A percentile compares a stretch with the other conserved stretches of the same genome.
These are phyloP conservation scores for Oleoguttula mirabilis DNA, from an alignment of 495 filamentous ascomycete species.

Conservation along the genomic window DNA sequence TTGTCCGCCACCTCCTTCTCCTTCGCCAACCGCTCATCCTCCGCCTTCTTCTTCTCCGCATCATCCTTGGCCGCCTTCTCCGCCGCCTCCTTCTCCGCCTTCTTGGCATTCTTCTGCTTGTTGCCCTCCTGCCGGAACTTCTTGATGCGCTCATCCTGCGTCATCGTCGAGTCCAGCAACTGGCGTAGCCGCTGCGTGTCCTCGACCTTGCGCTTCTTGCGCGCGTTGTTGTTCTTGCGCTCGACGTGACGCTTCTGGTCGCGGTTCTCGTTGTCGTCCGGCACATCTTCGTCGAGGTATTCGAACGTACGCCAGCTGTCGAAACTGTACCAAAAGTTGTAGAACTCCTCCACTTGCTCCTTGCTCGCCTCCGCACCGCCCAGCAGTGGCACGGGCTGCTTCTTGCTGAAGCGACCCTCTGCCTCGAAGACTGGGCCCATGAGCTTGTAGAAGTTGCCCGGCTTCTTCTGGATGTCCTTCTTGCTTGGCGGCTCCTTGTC, in stretches of 20 bases:
- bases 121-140: constrained; percentile 81
- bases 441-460: constrained; percentile 82
- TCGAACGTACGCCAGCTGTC: constrained; percentile 97
- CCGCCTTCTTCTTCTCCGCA: constrained; percentile 61
- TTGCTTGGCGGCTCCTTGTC: constrained; percentile 84
- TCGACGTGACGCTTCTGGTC: constrained; percentile 97
- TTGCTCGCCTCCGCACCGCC: constrained; percentile 75
- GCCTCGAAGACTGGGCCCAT: constrained; percentile 79
- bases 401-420: constrained; percentile 85
- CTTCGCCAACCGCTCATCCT: constrained; percentile 61
- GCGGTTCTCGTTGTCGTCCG: constrained; percentile 96
- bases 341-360: constrained; percentile 85
- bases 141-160: constrained; percentile 89
- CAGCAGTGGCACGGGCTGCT: constrained; percentile 71
- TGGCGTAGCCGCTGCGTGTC: constrained; percentile 81
- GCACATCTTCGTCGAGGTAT: constrained; percentile 96
- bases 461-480: constrained; percentile 59
- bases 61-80: constrained; percentile 74
- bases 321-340: constrained; percentile 99
- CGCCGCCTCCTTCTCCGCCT: constrained; percentile 80
- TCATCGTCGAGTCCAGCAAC: constrained; percentile 72
- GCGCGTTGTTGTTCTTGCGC: constrained; percentile 92
- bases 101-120: constrained; percentile 88
- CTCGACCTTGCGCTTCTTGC: constrained; percentile 98
- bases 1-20: constrained; percentile 80